A percentile compares a stretch with the other conserved stretches of the same genome.
Conservation (phyloP, 2,329 filamentous ascomycete species). For the Aspergillus sp. region DNA sequence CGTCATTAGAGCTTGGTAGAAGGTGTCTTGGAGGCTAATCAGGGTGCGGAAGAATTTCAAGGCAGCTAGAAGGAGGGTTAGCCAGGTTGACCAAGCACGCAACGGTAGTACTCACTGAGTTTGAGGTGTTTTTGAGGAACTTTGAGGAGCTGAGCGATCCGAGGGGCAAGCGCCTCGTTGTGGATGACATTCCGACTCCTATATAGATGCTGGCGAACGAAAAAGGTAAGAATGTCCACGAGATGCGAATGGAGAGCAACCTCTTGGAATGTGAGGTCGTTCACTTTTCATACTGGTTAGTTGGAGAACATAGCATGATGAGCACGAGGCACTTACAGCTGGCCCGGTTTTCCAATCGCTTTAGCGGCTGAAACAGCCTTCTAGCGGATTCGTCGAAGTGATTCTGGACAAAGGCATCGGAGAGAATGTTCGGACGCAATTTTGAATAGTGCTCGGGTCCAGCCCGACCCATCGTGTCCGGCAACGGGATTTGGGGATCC, state of each 20-base stretch:
- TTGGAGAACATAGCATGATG: background rate
- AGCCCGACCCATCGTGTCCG: constrained; percentile 58
- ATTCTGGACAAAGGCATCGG: constrained; percentile 78
- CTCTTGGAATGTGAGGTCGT: constrained; percentile 75
- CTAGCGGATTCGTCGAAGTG: constrained; percentile 88
- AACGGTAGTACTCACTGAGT: constrained; percentile 61
- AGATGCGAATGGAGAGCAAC: constrained; percentile 89
- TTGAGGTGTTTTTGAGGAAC: constrained; percentile 90
- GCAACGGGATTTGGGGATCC: constrained; percentile 65
- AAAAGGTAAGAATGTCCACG: constrained; percentile 91
- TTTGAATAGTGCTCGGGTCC: constrained; percentile 70
- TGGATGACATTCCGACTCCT: constrained; percentile 87
- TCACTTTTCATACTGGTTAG: constrained; percentile 46
- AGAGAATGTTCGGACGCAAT: constrained; percentile 67
- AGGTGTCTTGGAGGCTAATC: constrained; percentile 82
- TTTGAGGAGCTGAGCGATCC: constrained; percentile 77
- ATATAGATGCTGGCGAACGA: constrained; percentile 83
- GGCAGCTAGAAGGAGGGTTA: constrained; percentile 57
- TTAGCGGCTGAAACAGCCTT: constrained; percentile 82
- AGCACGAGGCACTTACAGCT: constrained; percentile 43
- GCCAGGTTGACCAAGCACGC: background rate
- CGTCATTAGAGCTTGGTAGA: constrained; percentile 82
- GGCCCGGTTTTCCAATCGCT: constrained; percentile 69
- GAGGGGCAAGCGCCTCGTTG: constrained; percentile 71
- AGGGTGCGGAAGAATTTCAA: constrained; percentile 92